Evolutionary conservation across 2,329 filamentous ascomycete species (phyloP).

Genomic region (Plenodomus tracheiphilus): DNA sequence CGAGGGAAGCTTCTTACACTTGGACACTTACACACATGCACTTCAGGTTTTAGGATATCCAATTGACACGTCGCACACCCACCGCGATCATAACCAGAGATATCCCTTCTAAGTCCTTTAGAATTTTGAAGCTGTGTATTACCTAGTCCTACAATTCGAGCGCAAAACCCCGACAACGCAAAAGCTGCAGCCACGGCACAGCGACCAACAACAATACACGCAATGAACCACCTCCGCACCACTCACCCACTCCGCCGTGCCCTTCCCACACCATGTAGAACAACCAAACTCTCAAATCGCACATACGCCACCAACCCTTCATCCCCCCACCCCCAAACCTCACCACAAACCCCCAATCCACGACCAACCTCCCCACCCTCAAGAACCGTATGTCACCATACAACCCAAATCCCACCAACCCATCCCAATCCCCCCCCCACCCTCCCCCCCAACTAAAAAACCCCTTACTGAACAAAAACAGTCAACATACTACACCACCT

Average conservation of each 20-base stretch:
- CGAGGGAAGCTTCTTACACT: too few relatives aligned
- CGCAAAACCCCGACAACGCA: too few relatives aligned
- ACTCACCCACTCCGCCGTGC: conserved; percentile 1
- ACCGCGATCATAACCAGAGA: too few relatives aligned
- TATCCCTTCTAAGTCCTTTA: too few relatives aligned
- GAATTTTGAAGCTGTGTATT: too few relatives aligned
- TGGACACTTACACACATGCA: too few relatives aligned
- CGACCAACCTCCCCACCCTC: conserved; percentile 21
- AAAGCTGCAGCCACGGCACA: too few relatives aligned
- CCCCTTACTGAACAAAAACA: conserved; percentile 2
- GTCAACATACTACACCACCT: conserved; percentile 72
- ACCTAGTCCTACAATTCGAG: too few relatives aligned
- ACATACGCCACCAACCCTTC: conserved; percentile 19
- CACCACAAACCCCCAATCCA: conserved; percentile 15
- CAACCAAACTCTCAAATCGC: conserved; percentile 1
- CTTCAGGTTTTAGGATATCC: too few relatives aligned
- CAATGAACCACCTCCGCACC: conserved; percentile 19
- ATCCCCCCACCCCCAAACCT: conserved; percentile 11
- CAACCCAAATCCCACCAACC: neutral
- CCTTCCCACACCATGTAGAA: neutral
- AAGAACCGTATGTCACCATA: conserved; percentile 20
- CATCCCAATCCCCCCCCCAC: neutral
- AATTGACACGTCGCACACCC: too few relatives aligned
- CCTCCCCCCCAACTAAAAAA: neutral
- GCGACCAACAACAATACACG: too few relatives aligned